Percentiles rank a stretch among this genome's conserved stretches.
Conservation (phyloP, 2,329 filamentous ascomycete species). For the Talaromyces funiculosus region DNA sequence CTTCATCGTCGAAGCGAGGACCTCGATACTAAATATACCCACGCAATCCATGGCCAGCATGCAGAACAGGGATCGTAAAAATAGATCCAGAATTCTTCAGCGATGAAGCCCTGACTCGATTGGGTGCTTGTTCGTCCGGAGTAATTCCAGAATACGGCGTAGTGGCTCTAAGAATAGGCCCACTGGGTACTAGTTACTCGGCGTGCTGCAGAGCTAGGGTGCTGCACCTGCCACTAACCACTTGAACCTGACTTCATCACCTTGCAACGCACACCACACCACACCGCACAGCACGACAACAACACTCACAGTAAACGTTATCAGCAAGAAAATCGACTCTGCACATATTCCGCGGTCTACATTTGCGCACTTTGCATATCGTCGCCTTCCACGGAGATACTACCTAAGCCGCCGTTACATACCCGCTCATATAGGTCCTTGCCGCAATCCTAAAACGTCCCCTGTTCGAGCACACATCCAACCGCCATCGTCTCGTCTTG, state of each 20-base stretch:
- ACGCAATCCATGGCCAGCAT: neutral
- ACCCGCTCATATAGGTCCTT: neutral
- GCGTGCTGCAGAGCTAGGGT: neutral
- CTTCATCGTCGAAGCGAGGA: neutral
- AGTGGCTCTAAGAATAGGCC: conserved; percentile 7
- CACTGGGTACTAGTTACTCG: too few species aligned
- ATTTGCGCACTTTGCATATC: too few species aligned
- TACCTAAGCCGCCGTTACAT: neutral
- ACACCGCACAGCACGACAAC: neutral
- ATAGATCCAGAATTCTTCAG: conserved; percentile 2
- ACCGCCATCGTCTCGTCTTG: neutral
- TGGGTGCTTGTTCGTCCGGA: neutral
- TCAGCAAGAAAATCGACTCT: neutral
- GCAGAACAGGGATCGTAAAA: conserved; percentile 2
- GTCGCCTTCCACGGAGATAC: neutral
- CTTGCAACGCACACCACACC: neutral
- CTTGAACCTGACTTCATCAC: neutral
- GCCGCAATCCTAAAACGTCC: conserved; percentile 3
- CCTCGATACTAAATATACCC: neutral
- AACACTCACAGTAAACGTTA: neutral
- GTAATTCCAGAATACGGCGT: conserved; percentile 7
- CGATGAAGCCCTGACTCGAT: neutral
- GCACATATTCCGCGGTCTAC: neutral
- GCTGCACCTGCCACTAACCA: neutral
- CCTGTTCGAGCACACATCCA: conserved; percentile 1